Base-by-base conservation (phyloP, 2,329 filamentous ascomycete genomes). In the Alternaria sp. region DNA sequence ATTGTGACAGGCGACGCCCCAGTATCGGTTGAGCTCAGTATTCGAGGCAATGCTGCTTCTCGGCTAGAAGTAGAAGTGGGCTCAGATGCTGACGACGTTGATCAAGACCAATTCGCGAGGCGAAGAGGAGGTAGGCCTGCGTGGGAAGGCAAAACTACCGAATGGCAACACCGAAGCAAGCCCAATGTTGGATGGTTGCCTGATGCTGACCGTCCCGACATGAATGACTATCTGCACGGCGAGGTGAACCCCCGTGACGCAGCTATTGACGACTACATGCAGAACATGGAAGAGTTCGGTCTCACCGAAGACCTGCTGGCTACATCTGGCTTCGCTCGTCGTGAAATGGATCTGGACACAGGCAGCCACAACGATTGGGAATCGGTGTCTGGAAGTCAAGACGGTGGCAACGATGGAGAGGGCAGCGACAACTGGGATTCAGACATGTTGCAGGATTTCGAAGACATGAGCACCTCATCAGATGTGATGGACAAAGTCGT, bases 241-340 rank as follows among this genome's bases (percentile, higher is more conserved):
- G 38, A 75, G 9, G 60, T 63, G 2, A 63, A 73, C 39, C 61
- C 68, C 24, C 66, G 59, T 11, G 66, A 72, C 43, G 68, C 69
- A 1, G 81, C 88, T 42, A 79, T 89, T 67, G 85, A 86, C 1
- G 91, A 94, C 70, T 93, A 93, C 68, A 89, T 92, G 70, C 84
- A 86, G 43, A 92, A 93, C 62, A 83, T 91, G 69, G 78, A 78
- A 18, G 82, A 82, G 1, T 82, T 83, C 48, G 81, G 80, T 3
- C 63, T 73, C 48, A 70, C 71, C 18, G 72, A 75, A 14, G 73
- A 75, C 24, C 56, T 72, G 44, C 41, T 69, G 20, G 61, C 63
- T n/a, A 57, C 67, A 2, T 67, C 69, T 34, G 64, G 61, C 11
- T 78, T 78, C 53, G 65, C 67, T n/a, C 67, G 64, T n/a, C 71